phyloP scores from a whole-genome alignment of 805 yeast species.

The Ascoidea asiatica region DNA sequence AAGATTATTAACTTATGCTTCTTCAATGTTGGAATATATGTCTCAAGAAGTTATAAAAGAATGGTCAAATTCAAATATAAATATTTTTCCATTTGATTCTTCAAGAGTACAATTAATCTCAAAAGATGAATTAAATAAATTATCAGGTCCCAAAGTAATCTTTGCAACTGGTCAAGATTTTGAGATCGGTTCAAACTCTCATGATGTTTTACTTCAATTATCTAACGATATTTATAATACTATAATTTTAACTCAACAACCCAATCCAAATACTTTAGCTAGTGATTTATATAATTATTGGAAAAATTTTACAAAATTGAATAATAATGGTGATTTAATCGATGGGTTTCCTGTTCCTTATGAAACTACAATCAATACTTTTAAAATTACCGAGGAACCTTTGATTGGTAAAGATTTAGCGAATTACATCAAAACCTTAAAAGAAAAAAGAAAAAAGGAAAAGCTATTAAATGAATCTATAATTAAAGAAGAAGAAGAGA shows the following conservation, averaged over 20 bases:
- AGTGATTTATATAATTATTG: conserved; percentile 39
- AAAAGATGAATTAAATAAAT: conserved; percentile 38
- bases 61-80: conserved; percentile 60
- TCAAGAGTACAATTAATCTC: conserved; percentile 43
- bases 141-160: conserved; percentile 65
- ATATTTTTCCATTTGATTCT: conserved; percentile 60
- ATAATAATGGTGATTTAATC: conserved; percentile 25
- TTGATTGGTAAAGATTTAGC: conserved; percentile 37
- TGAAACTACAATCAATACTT: conserved; percentile 27
- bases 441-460: conserved; percentile 29
- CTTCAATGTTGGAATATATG: conserved; percentile 94
- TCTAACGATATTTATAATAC: conserved; percentile 58
- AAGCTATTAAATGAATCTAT: too few species aligned
- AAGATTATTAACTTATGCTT: conserved; percentile 65
- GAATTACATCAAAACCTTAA: conserved; percentile 31
- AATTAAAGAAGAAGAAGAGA: conserved; percentile 17
- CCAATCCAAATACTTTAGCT: conserved; percentile 33
- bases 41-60: conserved; percentile 70
- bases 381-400: conserved; percentile 31
- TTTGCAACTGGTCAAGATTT: conserved; percentile 61
- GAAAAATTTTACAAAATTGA: conserved; percentile 27
- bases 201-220: conserved; percentile 36
- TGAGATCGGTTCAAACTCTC: conserved; percentile 48
- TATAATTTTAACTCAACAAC: conserved; percentile 59
- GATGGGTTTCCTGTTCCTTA: conserved; percentile 54